These are phyloP conservation scores for grape (Vitis vinifera) DNA, from an alignment of 164 flowering plant genomes.

Conservation along the genomic window DNA sequence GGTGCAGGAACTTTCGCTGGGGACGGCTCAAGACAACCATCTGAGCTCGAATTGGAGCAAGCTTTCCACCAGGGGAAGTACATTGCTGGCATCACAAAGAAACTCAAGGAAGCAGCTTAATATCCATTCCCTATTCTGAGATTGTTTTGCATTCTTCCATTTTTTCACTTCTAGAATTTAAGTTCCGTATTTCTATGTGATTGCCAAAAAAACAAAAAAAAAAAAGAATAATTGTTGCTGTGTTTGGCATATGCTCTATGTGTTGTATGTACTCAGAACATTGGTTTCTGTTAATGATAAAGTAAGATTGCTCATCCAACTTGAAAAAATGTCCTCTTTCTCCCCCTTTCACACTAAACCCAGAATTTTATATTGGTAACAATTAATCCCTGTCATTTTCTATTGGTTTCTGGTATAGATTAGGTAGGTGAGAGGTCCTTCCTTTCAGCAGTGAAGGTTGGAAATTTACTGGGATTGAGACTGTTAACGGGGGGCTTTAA, in stretches of 20 bases:
- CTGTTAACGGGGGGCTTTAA: no score
- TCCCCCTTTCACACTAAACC: no score
- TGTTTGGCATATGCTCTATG: constrained; percentile 9
- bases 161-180: constrained; percentile 4
- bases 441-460: no score
- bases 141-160: constrained; percentile 3
- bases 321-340: no score
- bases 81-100: constrained; percentile 72
- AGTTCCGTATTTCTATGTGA: constrained; percentile 2
- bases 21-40: constrained; percentile 81
- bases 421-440: no score
- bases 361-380: no score
- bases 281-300: constrained; percentile 7
- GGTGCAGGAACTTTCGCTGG: constrained; percentile 93
- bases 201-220: background rate
- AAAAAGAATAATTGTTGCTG: constrained; percentile 10
- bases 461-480: no score
- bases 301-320: constrained; percentile 3
- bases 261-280: background rate
- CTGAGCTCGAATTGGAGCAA: constrained; percentile 71
- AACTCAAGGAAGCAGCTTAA: constrained; percentile 67
- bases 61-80: constrained; percentile 88
- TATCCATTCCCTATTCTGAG: constrained; percentile 1
- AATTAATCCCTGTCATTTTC: no score
- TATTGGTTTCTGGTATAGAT: no score